phyloP scores from a whole-genome alignment of 2,329 filamentous ascomycete genomes.

The Calonectria pauciramosa region DNA sequence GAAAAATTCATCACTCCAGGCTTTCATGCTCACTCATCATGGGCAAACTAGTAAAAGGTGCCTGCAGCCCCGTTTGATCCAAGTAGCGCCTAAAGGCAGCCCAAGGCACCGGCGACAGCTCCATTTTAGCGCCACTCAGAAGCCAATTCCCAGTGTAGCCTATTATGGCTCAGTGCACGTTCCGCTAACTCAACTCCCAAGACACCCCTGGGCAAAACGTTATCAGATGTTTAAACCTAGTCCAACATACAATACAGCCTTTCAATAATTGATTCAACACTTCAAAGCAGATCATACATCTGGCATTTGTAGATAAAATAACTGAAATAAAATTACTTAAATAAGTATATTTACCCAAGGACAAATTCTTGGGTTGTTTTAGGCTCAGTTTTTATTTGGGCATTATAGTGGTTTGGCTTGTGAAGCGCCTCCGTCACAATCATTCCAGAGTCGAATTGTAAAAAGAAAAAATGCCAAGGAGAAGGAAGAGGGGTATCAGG shows the following conservation, averaged over 20 bases:
- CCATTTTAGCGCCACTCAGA: constrained; percentile 9
- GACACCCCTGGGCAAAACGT: not conserved
- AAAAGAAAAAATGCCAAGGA: no score
- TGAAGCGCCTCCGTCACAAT: no score
- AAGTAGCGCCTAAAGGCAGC: constrained; percentile 39
- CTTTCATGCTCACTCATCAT: constrained; percentile 44
- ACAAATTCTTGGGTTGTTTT: no score
- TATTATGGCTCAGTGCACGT: constrained; percentile 19
- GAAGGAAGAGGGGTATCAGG: no score
- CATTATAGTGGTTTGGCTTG: no score
- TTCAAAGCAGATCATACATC: no score
- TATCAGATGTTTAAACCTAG: not conserved
- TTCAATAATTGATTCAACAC: not conserved
- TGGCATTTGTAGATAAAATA: no score
- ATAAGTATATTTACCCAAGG: no score
- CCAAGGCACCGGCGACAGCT: constrained; percentile 30
- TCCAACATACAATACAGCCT: not conserved
- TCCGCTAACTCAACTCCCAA: constrained; percentile 12
- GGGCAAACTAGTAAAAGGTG: constrained; percentile 36
- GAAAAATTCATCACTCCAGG: constrained; percentile 45
- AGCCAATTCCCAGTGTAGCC: constrained; percentile 11
- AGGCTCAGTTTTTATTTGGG: no score
- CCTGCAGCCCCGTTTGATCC: constrained; percentile 32
- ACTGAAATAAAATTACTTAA: no score
- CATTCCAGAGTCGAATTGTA: not conserved